phyloP scores from a whole-genome alignment of 225 moss, liverwort and hornwort genomes.

The Straminergon stramineum region DNA sequence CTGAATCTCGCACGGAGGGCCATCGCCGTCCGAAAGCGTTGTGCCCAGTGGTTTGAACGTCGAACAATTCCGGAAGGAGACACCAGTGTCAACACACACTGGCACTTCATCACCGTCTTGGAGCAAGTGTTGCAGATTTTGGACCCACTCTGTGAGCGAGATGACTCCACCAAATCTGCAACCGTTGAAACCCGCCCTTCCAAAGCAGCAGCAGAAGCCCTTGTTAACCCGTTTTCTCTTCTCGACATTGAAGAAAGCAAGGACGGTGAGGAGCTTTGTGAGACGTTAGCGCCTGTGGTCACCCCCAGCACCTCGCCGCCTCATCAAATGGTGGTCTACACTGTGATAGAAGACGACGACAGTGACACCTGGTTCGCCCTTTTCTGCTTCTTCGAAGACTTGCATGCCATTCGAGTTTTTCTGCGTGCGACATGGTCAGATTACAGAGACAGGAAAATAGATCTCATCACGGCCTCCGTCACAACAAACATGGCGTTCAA shows the following conservation, averaged over 20 bases:
- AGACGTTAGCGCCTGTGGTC: not conserved
- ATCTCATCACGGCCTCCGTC: not conserved
- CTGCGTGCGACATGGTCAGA: not conserved
- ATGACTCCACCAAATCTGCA: not conserved
- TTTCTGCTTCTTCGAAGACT: not conserved
- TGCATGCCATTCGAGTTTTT: not conserved
- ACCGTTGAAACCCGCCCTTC: not conserved
- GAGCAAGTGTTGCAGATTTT: not conserved
- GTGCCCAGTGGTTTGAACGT: not conserved
- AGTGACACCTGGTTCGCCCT: slow-evolving; percentile 15
- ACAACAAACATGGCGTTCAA: not conserved
- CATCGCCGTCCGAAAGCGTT: not conserved
- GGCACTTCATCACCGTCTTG: not conserved
- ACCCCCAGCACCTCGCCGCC: not conserved
- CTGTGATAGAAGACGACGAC: slow-evolving; percentile 42
- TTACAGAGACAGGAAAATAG: not conserved
- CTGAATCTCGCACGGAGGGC: not conserved
- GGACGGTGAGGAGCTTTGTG: not conserved
- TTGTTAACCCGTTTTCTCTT: not conserved
- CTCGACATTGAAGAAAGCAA: not conserved
- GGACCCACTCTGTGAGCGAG: not conserved
- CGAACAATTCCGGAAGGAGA: not conserved
- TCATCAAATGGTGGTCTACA: not conserved
- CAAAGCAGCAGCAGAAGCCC: not conserved
- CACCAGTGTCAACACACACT: not conserved